Base-by-base conservation (phyloP, 192 early-diverging fungal genomes). In the Coemansia javaensis region DNA sequence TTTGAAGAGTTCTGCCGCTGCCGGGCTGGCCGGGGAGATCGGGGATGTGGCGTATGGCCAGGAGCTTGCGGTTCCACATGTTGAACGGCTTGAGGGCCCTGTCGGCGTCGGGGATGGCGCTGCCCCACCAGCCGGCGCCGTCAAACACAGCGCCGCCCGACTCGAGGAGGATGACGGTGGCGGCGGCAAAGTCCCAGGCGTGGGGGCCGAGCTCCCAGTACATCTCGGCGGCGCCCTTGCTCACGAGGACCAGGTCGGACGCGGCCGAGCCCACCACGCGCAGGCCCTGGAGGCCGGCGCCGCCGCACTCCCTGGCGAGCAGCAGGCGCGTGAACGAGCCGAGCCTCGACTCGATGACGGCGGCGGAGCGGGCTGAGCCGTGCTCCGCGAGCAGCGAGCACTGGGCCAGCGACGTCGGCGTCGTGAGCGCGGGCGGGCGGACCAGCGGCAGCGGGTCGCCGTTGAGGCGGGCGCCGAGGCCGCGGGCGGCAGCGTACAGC, bases 201-300 rank as follows among this genome's bases (percentile, higher is more conserved):
- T 69, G 73, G 9, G 56, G 77, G 6, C 93, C 95, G 33, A 84
- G 77, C 62, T 98, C 95, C 89, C 91, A 98, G 65, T 92, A 97
- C 7, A 87, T 57, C 54, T 98, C 93, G 7, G 84, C 66, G 12
- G 81, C 73, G 18, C 92, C 93, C 34, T 87, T 81, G 9, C 92
- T 91, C 23, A 92, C 82, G 25, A 80, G 69, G 42, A 86, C 83
- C 72, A 93, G 75, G 40, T 85, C 85, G 18, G 91, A 56, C 0
- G 89, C 85, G 3, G 87, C 92, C 20, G 84, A 82, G 1, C 93
- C 95, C 0, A 83, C 56, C 22, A 82, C 65, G 6, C 95, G 81
- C 17, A 94, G 72, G 25, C 90, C 88, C 33, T 87, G 86, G 4
- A 81, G 75, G 15, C 74, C 65, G 12, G 63, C 75, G 7, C 78